phyloP scores from a whole-genome alignment of 441 rosid genomes.

The Erysimum pusillum region DNA sequence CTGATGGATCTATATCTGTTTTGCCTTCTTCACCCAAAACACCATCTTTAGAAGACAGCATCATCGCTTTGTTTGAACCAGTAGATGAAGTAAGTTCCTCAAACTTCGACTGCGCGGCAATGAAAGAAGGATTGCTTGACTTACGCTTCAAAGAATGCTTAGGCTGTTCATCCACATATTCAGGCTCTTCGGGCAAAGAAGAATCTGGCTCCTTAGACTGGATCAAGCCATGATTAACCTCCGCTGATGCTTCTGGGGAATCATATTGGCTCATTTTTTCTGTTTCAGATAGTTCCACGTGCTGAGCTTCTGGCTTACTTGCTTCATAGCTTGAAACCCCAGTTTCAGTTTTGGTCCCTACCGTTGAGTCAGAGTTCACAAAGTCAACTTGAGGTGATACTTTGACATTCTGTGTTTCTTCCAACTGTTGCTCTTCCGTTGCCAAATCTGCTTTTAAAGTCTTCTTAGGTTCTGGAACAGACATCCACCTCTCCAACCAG shows the following conservation, averaged over 20 bases:
- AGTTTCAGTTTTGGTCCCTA: slow-evolving; percentile 53
- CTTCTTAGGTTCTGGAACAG: slow-evolving; percentile 64
- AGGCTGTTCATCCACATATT: slow-evolving; percentile 59
- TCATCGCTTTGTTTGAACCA: slow-evolving; percentile 53
- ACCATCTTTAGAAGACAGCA: slow-evolving; percentile 54
- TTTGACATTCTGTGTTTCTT: slow-evolving; percentile 47
- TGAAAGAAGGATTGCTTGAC: slow-evolving; percentile 69
- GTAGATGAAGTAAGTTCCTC: slow-evolving; percentile 68
- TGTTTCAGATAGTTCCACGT: slow-evolving; percentile 52
- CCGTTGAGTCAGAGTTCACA: slow-evolving; percentile 46
- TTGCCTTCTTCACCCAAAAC: slow-evolving; percentile 55
- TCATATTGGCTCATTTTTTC: slow-evolving; percentile 50
- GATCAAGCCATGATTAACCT: slow-evolving; percentile 44
- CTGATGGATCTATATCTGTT: slow-evolving; percentile 47
- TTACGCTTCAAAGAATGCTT: slow-evolving; percentile 72
- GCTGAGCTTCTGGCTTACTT: slow-evolving; percentile 49
- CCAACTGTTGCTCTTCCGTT: slow-evolving; percentile 53
- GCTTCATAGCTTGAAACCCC: slow-evolving; percentile 53
- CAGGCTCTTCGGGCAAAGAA: slow-evolving; percentile 49
- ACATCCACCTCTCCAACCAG: slow-evolving; percentile 99
- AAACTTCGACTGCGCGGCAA: slow-evolving; percentile 77
- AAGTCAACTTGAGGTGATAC: slow-evolving; percentile 48
- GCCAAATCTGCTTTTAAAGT: slow-evolving; percentile 46
- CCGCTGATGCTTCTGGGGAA: slow-evolving; percentile 51
- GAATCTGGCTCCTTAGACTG: slow-evolving; percentile 48